Percentiles rank a stretch among this genome's conserved stretches.
Conservation (phyloP, 2,329 filamentous ascomycete species). For the Thermoascus crustaceus region DNA sequence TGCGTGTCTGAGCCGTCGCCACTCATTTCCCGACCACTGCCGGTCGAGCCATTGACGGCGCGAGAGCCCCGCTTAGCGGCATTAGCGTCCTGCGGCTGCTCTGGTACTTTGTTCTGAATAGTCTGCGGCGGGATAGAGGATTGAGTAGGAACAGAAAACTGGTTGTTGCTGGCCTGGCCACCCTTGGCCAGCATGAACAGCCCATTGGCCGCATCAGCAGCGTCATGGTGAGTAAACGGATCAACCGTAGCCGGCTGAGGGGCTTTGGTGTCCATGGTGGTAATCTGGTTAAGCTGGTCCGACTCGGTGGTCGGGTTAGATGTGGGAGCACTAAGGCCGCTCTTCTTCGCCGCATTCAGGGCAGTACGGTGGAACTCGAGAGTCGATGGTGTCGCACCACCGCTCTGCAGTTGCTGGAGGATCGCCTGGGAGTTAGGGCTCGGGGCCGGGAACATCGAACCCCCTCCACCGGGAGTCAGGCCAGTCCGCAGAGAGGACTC, state of each 20-base stretch:
- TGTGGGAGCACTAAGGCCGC: slow-evolving; percentile 38
- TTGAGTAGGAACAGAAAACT: slow-evolving; percentile 43
- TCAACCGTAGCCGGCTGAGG: slow-evolving; percentile 47
- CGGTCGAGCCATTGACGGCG: slow-evolving; percentile 40
- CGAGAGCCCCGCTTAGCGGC: slow-evolving; percentile 35
- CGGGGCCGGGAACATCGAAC: slow-evolving; percentile 92
- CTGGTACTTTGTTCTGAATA: slow-evolving; percentile 46
- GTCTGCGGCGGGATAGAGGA: slow-evolving; percentile 44
- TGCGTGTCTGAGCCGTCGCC: slow-evolving; percentile 67
- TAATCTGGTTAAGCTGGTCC: slow-evolving; percentile 28
- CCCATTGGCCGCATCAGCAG: slow-evolving; percentile 89
- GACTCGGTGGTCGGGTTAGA: slow-evolving; percentile 35
- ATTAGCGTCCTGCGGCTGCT: slow-evolving; percentile 38
- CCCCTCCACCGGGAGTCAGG: slow-evolving; percentile 85
- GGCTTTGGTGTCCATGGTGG: slow-evolving; percentile 36
- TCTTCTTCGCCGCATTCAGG: slow-evolving; percentile 63
- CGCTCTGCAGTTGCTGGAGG: slow-evolving; percentile 68
- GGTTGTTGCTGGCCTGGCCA: slow-evolving; percentile 49
- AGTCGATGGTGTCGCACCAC: slow-evolving; percentile 79
- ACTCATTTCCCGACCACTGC: slow-evolving; percentile 58
- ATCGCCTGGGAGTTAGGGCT: slow-evolving; percentile 80
- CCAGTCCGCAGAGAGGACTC: slow-evolving; percentile 89
- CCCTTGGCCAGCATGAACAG: slow-evolving; percentile 76
- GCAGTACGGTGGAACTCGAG: slow-evolving; percentile 93
- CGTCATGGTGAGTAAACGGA: slow-evolving; percentile 77